These are phyloP conservation scores for Butyriboletus loyo DNA, from an alignment of 768 basidiomycete species.

Conservation along the genomic window DNA sequence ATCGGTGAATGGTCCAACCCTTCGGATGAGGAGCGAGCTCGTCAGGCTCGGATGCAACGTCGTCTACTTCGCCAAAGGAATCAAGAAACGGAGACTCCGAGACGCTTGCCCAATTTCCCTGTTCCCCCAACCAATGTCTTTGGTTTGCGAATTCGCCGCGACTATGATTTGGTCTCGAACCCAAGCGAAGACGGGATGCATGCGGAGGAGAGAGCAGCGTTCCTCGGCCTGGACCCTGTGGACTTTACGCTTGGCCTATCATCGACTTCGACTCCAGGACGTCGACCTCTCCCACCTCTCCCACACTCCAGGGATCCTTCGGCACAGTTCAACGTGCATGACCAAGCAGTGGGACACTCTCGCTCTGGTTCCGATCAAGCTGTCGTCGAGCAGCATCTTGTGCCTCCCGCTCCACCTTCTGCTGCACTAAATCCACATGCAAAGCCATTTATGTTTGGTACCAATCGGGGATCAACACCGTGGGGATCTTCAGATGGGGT, in stretches of 20 bases:
- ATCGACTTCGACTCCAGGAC: slow-evolving; percentile 40
- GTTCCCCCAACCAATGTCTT: slow-evolving; percentile 60
- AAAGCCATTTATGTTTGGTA: slow-evolving; percentile 81
- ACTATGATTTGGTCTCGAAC: slow-evolving; percentile 79
- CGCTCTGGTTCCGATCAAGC: slow-evolving; percentile 45
- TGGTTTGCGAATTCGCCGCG: slow-evolving; percentile 39
- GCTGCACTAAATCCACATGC: slow-evolving; percentile 69
- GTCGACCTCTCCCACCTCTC: slow-evolving; percentile 54
- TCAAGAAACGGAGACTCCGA: slow-evolving; percentile 58
- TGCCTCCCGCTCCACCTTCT: slow-evolving; percentile 17
- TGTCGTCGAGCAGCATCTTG: slow-evolving; percentile 23
- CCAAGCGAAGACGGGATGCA: slow-evolving; percentile 72
- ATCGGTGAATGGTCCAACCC: slow-evolving; percentile 90
- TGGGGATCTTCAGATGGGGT: slow-evolving; percentile 29
- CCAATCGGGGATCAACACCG: slow-evolving; percentile 34
- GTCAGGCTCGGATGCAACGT: slow-evolving; percentile 61
- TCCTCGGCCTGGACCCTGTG: slow-evolving; percentile 41
- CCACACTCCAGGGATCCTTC: slow-evolving; percentile 68
- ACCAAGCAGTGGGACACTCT: slow-evolving; percentile 65
- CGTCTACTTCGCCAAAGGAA: slow-evolving; percentile 49
- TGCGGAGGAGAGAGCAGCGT: slow-evolving; percentile 36
- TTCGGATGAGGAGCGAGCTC: slow-evolving; percentile 83
- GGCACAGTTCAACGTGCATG: slow-evolving; percentile 56
- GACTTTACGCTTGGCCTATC: slow-evolving; percentile 47
- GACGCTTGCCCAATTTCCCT: slow-evolving; percentile 77